Conservation (phyloP, 176 grass and related monocot species). For the Urochloa ruziziensis region DNA sequence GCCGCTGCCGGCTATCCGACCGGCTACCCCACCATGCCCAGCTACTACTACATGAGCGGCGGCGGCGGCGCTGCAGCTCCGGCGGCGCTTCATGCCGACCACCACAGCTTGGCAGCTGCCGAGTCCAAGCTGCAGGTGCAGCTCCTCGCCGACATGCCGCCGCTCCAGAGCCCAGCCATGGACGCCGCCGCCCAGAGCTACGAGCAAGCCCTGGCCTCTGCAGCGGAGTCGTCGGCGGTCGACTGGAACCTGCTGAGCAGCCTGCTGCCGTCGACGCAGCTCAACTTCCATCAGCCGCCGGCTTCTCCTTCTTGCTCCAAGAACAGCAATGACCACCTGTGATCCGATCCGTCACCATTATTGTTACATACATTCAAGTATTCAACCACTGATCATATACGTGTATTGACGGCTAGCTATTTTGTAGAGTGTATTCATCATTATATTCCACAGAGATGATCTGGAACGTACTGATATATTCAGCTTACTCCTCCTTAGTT, state of each 20-base stretch:
- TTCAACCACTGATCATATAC: background rate
- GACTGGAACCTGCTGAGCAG: slow-evolving; percentile 56
- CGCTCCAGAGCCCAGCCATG: slow-evolving; percentile 32
- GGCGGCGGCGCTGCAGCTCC: background rate
- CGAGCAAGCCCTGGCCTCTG: slow-evolving; percentile 17
- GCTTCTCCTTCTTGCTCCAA: slow-evolving; percentile 34
- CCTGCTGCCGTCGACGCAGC: slow-evolving; percentile 50
- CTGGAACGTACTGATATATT: background rate
- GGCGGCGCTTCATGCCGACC: background rate
- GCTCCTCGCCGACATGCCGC: slow-evolving; percentile 43
- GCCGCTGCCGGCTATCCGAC: slow-evolving; percentile 12
- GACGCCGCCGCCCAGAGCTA: slow-evolving; percentile 4
- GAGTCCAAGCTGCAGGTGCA: slow-evolving; percentile 42
- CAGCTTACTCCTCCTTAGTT: background rate
- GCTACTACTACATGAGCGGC: slow-evolving; percentile 11
- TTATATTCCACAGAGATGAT: background rate
- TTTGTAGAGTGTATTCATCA: background rate
- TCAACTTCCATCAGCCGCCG: slow-evolving; percentile 30
- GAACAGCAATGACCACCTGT: slow-evolving; percentile 40
- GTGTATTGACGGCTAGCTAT: background rate
- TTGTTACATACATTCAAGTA: background rate
- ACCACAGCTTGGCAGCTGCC: background rate
- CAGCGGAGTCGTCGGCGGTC: background rate
- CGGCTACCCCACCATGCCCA: background rate
- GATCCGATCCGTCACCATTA: slow-evolving; percentile 1